Base-by-base conservation (phyloP, 176 grass and related monocot genomes). In the Avena eriantha region DNA sequence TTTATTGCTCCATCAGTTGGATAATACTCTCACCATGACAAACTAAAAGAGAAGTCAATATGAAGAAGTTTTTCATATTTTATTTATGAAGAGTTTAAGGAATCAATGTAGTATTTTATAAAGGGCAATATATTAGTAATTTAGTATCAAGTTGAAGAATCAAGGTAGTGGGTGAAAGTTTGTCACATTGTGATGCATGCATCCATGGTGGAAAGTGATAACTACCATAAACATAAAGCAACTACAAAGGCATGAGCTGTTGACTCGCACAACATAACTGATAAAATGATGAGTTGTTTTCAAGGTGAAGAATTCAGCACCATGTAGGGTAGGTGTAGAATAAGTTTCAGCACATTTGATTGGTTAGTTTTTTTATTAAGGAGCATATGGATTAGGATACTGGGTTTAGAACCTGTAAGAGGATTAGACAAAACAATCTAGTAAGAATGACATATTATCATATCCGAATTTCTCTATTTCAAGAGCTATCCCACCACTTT, bases 141-240 rank as follows among this genome's bases (percentile, higher is more conserved):
- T 63, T 13, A 63, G 1, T 26, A 13, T 63, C 22, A 63, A 26
- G 59, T 0, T 14, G 29, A 67, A 67, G 16, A 68, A 36, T 68
- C 67, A 70, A 54, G 48, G 47, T 16, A 47, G 10, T 6, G 4
- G 35, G 16, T 82, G 36, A 7, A 77, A 39, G 21, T 58, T 86
- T 69, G 35, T 59, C 66, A 76, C 24, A 69, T 45, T 83, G 26
- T 18, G 19, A 69, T 22, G 61, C 29, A 58, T 48, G 72, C 3
- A 76, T 29, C 9, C 41, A 76, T 29, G 4, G 0, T 49, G 77
- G 39, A 82, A 49, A 26, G 56, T 31, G 23, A 74, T 24, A 83
- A 79, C 51, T 21, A 77, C 19, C 73, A 81, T 45, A 85, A 73
- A 81, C 82, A 60, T 49, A 63, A 63, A 72, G 29, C 39, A 84